A percentile compares a stretch with the other conserved stretches of the same genome.
Evolutionary conservation across 768 basidiomycete genomes (phyloP).

Genomic region (Chalciporus pseudorubinellus): DNA sequence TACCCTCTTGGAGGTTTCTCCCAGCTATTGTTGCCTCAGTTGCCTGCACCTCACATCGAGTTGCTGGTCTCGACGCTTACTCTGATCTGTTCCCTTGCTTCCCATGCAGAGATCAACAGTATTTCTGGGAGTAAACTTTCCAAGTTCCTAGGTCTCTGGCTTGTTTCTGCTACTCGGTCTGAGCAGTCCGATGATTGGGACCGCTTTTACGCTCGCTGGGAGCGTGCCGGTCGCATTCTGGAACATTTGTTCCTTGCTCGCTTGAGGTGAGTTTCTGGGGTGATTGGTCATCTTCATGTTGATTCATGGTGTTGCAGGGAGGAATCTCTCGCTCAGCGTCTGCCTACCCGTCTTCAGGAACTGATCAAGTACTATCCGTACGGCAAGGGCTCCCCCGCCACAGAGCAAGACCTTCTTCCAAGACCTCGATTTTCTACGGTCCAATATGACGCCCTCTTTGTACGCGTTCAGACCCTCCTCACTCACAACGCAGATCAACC

Average conservation of each 20-base stretch:
- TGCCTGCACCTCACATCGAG: slow-evolving; percentile 58
- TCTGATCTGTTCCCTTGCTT: slow-evolving; percentile 65
- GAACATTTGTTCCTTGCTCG: slow-evolving; percentile 76
- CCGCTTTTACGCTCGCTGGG: slow-evolving; percentile 73
- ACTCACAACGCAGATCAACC: slow-evolving; percentile 33
- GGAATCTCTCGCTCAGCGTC: slow-evolving; percentile 49
- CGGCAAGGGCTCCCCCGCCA: slow-evolving; percentile 25
- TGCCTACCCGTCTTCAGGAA: slow-evolving; percentile 71
- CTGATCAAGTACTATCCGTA: slow-evolving; percentile 73
- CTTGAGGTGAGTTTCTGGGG: slow-evolving; percentile 51
- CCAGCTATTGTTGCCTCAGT: slow-evolving; percentile 52
- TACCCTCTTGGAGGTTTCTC: slow-evolving; percentile 67
- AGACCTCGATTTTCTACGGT: slow-evolving; percentile 70
- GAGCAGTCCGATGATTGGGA: slow-evolving; percentile 57
- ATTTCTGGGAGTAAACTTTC: slow-evolving; percentile 77
- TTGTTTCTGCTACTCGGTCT: slow-evolving; percentile 49
- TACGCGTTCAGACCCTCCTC: slow-evolving; percentile 61
- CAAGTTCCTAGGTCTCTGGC: slow-evolving; percentile 72
- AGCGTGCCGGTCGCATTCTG: slow-evolving; percentile 64
- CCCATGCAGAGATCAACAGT: slow-evolving; percentile 69
- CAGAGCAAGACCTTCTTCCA: slow-evolving; percentile 48
- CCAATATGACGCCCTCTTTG: slow-evolving; percentile 59
- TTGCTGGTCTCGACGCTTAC: slow-evolving; percentile 57
- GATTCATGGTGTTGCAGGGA: slow-evolving; percentile 42
- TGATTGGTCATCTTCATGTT: background rate